phyloP scores from a whole-genome alignment of 352 stramenopile genomes.

The Globisporangium polare region DNA sequence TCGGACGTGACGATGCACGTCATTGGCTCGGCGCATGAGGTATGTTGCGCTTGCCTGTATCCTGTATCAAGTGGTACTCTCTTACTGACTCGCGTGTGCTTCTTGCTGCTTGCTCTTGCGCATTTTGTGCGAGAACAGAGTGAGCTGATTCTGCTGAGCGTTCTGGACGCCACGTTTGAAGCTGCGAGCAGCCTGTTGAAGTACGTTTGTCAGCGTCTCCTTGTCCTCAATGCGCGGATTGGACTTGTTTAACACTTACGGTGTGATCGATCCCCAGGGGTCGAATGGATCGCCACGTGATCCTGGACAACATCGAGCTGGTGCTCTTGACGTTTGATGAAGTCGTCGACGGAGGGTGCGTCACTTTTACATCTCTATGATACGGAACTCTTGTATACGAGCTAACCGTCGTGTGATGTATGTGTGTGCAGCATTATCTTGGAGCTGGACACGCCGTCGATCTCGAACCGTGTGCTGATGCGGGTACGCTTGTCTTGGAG shows the following conservation, averaged over 20 bases:
- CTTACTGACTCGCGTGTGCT: not conserved
- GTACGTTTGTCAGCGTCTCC: constrained; percentile 28
- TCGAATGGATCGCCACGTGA: constrained; percentile 83
- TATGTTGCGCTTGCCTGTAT: constrained; percentile 14
- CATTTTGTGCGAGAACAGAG: constrained; percentile 53
- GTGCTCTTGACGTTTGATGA: constrained; percentile 89
- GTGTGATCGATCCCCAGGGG: constrained; percentile 30
- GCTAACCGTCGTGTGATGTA: not conserved
- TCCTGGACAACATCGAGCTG: constrained; percentile 90
- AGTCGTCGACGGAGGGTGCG: constrained; percentile 86
- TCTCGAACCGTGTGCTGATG: constrained; percentile 91
- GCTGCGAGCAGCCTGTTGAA: constrained; percentile 84
- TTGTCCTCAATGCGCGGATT: not conserved
- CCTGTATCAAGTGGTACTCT: not conserved
- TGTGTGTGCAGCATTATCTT: constrained; percentile 69
- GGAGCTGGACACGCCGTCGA: constrained; percentile 85
- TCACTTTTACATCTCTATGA: not conserved
- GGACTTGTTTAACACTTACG: not conserved
- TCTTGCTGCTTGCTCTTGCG: not conserved
- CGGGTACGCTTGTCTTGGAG: constrained; percentile 44
- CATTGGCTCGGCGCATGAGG: constrained; percentile 76
- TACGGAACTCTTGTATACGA: not conserved
- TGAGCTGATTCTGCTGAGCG: constrained; percentile 84
- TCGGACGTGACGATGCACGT: constrained; percentile 89
- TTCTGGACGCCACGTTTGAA: constrained; percentile 85